Evolutionary conservation across 176 grass and related monocot species (phyloP).

Genomic region (Triticum monococcum): DNA sequence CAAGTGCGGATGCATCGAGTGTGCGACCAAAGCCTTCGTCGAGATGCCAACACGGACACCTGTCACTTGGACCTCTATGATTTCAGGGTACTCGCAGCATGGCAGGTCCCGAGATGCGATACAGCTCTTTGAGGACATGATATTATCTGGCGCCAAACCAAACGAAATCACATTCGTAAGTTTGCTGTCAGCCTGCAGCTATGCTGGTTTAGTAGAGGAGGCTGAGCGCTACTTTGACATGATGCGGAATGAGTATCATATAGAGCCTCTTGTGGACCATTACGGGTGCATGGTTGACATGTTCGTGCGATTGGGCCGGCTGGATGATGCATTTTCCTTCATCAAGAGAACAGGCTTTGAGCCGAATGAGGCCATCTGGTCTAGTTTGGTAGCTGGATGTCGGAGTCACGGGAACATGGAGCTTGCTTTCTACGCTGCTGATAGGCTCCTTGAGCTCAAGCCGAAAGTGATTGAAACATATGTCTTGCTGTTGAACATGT

Average conservation of each 20-base stretch:
- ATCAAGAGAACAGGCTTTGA: conserved; percentile 51
- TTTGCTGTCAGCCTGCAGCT: conserved; percentile 85
- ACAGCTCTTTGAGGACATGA: conserved; percentile 86
- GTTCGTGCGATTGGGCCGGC: conserved; percentile 62
- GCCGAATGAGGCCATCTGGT: conserved; percentile 84
- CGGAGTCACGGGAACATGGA: conserved; percentile 76
- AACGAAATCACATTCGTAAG: conserved; percentile 81
- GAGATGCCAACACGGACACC: conserved; percentile 70
- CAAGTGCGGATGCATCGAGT: conserved; percentile 70
- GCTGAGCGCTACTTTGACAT: conserved; percentile 70
- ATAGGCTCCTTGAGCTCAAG: conserved; percentile 63
- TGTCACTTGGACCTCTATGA: conserved; percentile 90
- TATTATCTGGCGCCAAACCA: conserved; percentile 57
- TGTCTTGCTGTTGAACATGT: conserved; percentile 83
- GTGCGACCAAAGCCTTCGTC: conserved; percentile 67
- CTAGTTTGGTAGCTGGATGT: conserved; percentile 82
- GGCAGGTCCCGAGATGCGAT: conserved; percentile 67
- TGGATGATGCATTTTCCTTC: conserved; percentile 81
- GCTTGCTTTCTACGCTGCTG: conserved; percentile 74
- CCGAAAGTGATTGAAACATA: conserved; percentile 78
- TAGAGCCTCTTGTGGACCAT: conserved; percentile 65
- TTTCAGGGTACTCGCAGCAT: conserved; percentile 80
- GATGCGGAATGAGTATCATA: conserved; percentile 73
- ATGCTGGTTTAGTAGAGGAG: conserved; percentile 62
- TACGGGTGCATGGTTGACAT: conserved; percentile 89